Evolutionary conservation across 163 green algal genomes (phyloP).

Genomic region (Prototheca wickerhamii): DNA sequence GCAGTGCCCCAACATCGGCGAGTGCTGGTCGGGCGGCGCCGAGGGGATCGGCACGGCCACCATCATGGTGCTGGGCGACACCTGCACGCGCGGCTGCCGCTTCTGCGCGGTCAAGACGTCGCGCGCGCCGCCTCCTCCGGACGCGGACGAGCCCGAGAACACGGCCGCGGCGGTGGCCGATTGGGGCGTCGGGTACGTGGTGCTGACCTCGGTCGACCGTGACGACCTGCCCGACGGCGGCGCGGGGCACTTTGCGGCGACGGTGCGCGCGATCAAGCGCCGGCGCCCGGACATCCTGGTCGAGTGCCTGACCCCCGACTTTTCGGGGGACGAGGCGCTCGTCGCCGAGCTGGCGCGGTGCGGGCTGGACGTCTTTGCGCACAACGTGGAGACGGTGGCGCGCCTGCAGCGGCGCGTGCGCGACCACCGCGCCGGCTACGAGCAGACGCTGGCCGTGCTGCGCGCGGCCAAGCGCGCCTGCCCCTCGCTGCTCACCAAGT

Average conservation of each 20-base stretch:
- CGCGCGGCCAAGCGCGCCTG: slow-evolving; percentile 47
- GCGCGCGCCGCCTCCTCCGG: slow-evolving; percentile 72
- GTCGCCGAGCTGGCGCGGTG: slow-evolving; percentile 50
- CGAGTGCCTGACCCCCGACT: slow-evolving; percentile 68
- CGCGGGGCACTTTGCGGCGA: slow-evolving; percentile 62
- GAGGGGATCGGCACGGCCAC: slow-evolving; percentile 29
- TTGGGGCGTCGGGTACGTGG: slow-evolving; percentile 86
- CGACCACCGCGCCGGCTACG: slow-evolving; percentile 71
- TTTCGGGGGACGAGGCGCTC: slow-evolving; percentile 44
- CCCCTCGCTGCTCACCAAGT: slow-evolving; percentile 81
- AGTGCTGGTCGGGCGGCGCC: slow-evolving; percentile 77
- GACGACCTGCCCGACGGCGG: slow-evolving; percentile 73
- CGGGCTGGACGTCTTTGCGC: slow-evolving; percentile 85
- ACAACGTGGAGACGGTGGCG: slow-evolving; percentile 91
- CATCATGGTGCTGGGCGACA: slow-evolving; percentile 65
- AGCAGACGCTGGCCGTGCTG: slow-evolving; percentile 60
- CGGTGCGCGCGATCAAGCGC: slow-evolving; percentile 60
- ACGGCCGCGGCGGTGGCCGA: slow-evolving; percentile 47
- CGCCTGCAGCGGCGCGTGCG: slow-evolving; percentile 53
- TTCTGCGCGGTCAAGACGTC: slow-evolving; percentile 94
- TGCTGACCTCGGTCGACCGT: slow-evolving; percentile 85
- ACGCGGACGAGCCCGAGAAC: slow-evolving; percentile 88
- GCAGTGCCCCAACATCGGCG: slow-evolving; percentile 94
- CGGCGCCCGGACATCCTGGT: slow-evolving; percentile 63
- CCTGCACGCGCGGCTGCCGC: slow-evolving; percentile 70